Conservation (phyloP, 129 eudicot species). For the Tanacetum coccineum region DNA sequence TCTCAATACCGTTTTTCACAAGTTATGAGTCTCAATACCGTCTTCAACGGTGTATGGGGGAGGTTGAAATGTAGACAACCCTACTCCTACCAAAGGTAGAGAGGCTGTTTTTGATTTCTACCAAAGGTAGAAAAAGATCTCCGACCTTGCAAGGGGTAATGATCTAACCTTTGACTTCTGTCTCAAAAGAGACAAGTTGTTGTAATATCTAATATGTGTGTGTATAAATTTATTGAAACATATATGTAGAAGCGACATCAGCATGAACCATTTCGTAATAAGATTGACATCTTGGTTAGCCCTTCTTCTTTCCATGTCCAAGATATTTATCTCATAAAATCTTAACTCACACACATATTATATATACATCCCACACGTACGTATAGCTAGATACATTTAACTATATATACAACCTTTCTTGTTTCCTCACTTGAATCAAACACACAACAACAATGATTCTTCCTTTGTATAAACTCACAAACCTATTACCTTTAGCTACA, state of each 20-base stretch:
- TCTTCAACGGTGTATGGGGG: too few species aligned
- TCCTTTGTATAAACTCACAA: conserved; percentile 15
- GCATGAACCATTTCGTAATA: conserved; percentile 32
- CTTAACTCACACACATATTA: not conserved
- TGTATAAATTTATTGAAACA: conserved; percentile 10
- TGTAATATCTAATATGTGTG: too few species aligned
- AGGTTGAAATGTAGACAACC: too few species aligned
- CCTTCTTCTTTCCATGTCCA: conserved; percentile 51
- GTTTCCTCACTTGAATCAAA: conserved; percentile 20
- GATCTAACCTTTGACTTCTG: too few species aligned
- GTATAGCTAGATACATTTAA: not conserved
- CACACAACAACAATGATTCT: conserved; percentile 21
- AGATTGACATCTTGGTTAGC: conserved; percentile 36
- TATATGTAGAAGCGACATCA: conserved; percentile 12
- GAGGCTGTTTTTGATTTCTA: too few species aligned
- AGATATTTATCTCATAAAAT: conserved; percentile 25
- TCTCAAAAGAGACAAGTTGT: too few species aligned
- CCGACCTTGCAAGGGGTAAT: too few species aligned
- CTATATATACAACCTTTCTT: conserved; percentile 7
- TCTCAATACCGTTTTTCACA: too few species aligned
- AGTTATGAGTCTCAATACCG: too few species aligned
- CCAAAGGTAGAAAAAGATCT: too few species aligned
- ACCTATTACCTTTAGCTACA: conserved; percentile 19
- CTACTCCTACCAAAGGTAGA: too few species aligned
- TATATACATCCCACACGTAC: not conserved